phyloP scores from a whole-genome alignment of 2,329 filamentous ascomycete genomes.

The Exophiala sideris region DNA sequence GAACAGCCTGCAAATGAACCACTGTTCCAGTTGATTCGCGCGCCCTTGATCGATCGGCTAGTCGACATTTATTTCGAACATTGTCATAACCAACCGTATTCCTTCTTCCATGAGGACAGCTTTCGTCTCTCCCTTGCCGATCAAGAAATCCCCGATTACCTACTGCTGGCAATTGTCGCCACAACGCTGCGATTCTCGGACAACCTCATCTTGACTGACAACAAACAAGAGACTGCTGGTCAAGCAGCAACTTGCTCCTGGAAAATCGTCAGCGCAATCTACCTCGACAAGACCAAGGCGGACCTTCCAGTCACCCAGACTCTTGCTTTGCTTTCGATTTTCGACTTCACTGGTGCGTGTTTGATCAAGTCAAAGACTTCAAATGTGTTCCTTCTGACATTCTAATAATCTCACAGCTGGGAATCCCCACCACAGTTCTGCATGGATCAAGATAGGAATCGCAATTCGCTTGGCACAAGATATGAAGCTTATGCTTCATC shows the following conservation, averaged over 20 bases:
- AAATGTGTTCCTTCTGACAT: not conserved
- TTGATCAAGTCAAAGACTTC: not conserved
- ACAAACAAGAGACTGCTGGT: slow-evolving; percentile 20
- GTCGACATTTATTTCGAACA: slow-evolving; percentile 35
- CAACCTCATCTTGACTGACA: slow-evolving; percentile 28
- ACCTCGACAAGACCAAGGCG: slow-evolving; percentile 32
- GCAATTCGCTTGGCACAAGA: slow-evolving; percentile 64
- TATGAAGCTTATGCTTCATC: slow-evolving; percentile 53
- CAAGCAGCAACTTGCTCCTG: slow-evolving; percentile 32
- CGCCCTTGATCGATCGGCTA: not conserved
- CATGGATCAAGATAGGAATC: slow-evolving; percentile 49
- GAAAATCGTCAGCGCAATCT: slow-evolving; percentile 34
- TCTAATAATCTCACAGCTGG: slow-evolving; percentile 27
- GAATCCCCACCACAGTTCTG: slow-evolving; percentile 28
- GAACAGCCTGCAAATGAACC: not conserved
- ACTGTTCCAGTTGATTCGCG: not conserved
- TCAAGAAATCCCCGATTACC: slow-evolving; percentile 29
- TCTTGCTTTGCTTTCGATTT: slow-evolving; percentile 36
- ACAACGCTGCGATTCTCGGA: slow-evolving; percentile 32
- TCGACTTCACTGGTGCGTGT: slow-evolving; percentile 38
- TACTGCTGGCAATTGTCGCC: slow-evolving; percentile 35
- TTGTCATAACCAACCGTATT: slow-evolving; percentile 40
- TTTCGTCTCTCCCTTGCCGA: slow-evolving; percentile 33
- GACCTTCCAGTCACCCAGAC: slow-evolving; percentile 37
- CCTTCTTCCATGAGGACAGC: slow-evolving; percentile 36